These are phyloP conservation scores for Clarireedia hainanense DNA, from an alignment of 2,329 filamentous ascomycete species.

Conservation along the genomic window DNA sequence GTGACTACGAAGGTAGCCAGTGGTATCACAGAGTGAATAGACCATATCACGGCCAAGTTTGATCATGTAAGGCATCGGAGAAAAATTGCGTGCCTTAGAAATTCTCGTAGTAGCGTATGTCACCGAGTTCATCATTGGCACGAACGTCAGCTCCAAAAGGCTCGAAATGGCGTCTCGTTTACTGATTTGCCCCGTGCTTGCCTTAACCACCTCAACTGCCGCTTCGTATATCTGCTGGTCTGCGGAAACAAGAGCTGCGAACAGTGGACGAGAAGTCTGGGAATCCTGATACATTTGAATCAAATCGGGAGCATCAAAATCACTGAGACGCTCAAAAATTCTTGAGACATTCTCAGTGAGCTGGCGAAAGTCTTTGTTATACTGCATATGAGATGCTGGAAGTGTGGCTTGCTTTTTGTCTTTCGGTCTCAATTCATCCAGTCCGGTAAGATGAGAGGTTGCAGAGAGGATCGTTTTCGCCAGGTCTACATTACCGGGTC, in stretches of 20 bases:
- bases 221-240: constrained; percentile 73
- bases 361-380: constrained; percentile 65
- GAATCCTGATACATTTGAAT: constrained; percentile 60
- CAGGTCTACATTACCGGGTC: constrained; percentile 60
- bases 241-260: constrained; percentile 74
- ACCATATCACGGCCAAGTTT: constrained; percentile 51
- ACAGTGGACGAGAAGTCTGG: constrained; percentile 62
- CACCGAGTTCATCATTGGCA: constrained; percentile 37
- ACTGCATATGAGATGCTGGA: constrained; percentile 55
- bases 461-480: constrained; percentile 58
- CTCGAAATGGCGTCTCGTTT: constrained; percentile 43
- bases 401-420: constrained; percentile 30
- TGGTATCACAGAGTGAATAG: constrained; percentile 47
- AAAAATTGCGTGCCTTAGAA: constrained; percentile 41
- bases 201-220: constrained; percentile 74
- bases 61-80: constrained; percentile 48
- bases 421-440: constrained; percentile 58
- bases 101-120: constrained; percentile 37
- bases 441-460: constrained; percentile 57
- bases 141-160: constrained; percentile 39
- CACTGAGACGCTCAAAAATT: constrained; percentile 70
- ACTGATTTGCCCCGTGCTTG: constrained; percentile 59
- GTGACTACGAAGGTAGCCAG: constrained; percentile 37
- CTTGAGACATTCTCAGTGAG: constrained; percentile 58
- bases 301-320: constrained; percentile 64